Base-by-base conservation (phyloP, 805 yeast species). In the Candida argentea region DNA sequence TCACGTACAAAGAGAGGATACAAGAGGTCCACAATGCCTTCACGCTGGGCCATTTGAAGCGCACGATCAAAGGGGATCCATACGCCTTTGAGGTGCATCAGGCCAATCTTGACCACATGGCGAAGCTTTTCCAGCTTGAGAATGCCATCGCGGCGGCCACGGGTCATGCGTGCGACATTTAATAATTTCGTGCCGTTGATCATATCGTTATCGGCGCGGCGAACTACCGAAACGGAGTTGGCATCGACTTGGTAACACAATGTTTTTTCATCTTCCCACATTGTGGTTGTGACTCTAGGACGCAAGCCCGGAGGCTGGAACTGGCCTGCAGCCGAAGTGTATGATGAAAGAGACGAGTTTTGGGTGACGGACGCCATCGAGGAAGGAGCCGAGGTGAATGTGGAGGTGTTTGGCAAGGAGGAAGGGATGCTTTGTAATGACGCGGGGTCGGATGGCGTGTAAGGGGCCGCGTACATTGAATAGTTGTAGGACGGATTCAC, bases 41-140 rank as follows among this genome's bases (percentile, higher is more conserved):
- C 91, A 37, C 77, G 63, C 51, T 78, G 79, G 11, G 94, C 93
- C 73, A 81, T 76, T 19, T 79, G 78, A 26, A 75, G 59, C 2
- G 93, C 94, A 28, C 91, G 61, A 37, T 81, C 89, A 46, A 79
- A 80, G 2, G 94, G 93, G 34, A 82, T 80, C 94, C 94, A 82
- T 26, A 82, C 93, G 21, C 94, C 94, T 56, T 82, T 82, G 42
- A 82, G 60, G 51, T 82, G 87, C 87, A 82, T 81, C 9, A 86
- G 76, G 4, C 94, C 94, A 35, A 80, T 77, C 54, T 82, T 82
- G 24, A 82, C 89, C 14, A 82, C 93, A 46, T 79, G 83, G 23
- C 91, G 65, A 24, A 73, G 67, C 43, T 76, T 76, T 48, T 81
- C 91, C 33, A 77, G 72, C 56, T 82, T 82, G 37, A 82, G 62